Evolutionary conservation across 1,284 basidiomycete species (phyloP).

Genomic region (Sanghuangporus sanghuang): DNA sequence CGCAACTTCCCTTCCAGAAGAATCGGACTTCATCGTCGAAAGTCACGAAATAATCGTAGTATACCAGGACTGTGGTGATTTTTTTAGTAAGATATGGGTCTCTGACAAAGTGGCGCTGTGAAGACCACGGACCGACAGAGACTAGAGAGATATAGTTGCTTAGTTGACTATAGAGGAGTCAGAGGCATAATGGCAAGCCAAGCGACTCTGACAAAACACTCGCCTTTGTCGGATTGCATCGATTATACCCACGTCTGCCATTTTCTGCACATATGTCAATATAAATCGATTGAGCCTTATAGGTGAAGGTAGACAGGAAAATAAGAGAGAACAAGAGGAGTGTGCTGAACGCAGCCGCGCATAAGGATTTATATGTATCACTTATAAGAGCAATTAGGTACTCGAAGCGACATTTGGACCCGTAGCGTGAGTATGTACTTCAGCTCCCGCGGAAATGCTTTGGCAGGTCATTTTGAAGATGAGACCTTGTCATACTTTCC

Average conservation of each 20-base stretch:
- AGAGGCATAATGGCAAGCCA: not conserved
- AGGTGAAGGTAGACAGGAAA: not conserved
- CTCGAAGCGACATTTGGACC: not conserved
- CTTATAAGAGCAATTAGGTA: not conserved
- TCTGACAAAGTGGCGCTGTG: not conserved
- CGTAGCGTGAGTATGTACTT: not conserved
- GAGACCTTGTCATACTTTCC: no score
- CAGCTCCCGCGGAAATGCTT: not conserved
- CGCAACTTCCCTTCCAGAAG: slow-evolving; percentile 6
- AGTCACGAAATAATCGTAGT: slow-evolving; percentile 12
- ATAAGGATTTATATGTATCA: not conserved
- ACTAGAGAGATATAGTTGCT: slow-evolving; percentile 4
- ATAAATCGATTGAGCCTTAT: not conserved
- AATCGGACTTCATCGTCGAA: slow-evolving; percentile 8
- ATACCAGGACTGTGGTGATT: not conserved
- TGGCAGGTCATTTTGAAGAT: not conserved
- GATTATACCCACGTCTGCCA: not conserved
- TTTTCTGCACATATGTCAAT: not conserved
- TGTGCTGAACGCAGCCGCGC: not conserved
- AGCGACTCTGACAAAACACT: not conserved
- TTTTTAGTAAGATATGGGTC: not conserved
- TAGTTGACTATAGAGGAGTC: not conserved
- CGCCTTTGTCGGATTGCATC: not conserved
- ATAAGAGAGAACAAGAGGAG: not conserved
- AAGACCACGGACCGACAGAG: slow-evolving; percentile 3